These are phyloP conservation scores for Tephrocybe sp. DNA, from an alignment of 768 basidiomycete genomes.

Conservation along the genomic window DNA sequence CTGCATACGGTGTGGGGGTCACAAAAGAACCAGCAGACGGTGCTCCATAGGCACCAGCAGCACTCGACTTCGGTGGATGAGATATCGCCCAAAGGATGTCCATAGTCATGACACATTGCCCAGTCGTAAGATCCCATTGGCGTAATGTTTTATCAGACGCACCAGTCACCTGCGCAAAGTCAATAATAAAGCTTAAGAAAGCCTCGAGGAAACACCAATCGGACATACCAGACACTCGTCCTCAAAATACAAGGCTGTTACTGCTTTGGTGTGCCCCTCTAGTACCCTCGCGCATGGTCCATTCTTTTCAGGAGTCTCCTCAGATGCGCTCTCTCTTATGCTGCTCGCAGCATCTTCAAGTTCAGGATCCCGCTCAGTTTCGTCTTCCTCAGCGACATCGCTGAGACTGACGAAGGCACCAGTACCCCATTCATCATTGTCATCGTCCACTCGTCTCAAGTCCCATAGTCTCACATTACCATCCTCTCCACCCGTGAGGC, in stretches of 20 bases:
- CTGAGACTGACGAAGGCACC: constrained; percentile 57
- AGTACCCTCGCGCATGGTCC: constrained; percentile 72
- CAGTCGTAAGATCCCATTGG: constrained; percentile 97
- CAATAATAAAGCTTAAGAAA: neutral
- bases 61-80: constrained; percentile 62
- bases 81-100: constrained; percentile 99
- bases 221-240: constrained; percentile 82
- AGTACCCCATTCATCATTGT: constrained; percentile 56
- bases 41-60: constrained; percentile 48
- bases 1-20: constrained; percentile 83
- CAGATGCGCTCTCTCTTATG: constrained; percentile 39
- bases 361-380: constrained; percentile 47
- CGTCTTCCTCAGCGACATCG: constrained; percentile 67
- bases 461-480: constrained; percentile 90
- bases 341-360: constrained; percentile 36
- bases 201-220: constrained; percentile 56
- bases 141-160: constrained; percentile 98
- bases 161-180: constrained; percentile 77
- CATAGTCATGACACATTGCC: constrained; percentile 99
- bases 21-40: constrained; percentile 66
- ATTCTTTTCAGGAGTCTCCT: constrained; percentile 37
- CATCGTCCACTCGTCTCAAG: constrained; percentile 78
- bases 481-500: constrained; percentile 89
- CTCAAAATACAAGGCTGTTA: constrained; percentile 94
- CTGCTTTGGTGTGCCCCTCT: constrained; percentile 91